Conservation (phyloP, 306 rosid species). For the Rosa rugosa region DNA sequence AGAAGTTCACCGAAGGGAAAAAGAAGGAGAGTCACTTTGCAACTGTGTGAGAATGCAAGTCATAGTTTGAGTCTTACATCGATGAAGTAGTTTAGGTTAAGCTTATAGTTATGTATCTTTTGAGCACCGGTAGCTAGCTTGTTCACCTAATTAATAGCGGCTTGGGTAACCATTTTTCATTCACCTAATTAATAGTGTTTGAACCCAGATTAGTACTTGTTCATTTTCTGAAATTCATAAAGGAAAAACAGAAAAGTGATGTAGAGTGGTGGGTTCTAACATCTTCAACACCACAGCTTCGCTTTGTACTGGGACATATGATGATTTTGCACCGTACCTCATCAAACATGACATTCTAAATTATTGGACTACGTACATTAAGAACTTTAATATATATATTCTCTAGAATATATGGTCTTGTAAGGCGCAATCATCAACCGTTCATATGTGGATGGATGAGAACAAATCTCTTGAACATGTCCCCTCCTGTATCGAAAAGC, state of each 20-base stretch:
- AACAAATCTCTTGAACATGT: background rate
- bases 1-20: too few species aligned
- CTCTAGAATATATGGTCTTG: background rate
- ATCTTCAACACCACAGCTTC: background rate
- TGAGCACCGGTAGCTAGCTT: background rate
- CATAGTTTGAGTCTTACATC: too few species aligned
- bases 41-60: too few species aligned
- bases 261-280: slow-evolving; percentile 8
- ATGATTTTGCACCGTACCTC: background rate
- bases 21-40: too few species aligned
- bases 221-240: background rate
- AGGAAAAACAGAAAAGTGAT: background rate
- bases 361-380: background rate
- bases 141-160: background rate
- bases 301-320: background rate
- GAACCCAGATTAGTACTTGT: background rate
- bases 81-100: background rate
- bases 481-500: background rate
- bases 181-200: background rate
- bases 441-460: background rate
- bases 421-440: background rate
- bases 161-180: background rate
- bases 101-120: background rate
- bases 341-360: background rate
- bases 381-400: background rate